Conservation (phyloP, 164 flowering plant genomes). For the Brasenia schreberi region DNA sequence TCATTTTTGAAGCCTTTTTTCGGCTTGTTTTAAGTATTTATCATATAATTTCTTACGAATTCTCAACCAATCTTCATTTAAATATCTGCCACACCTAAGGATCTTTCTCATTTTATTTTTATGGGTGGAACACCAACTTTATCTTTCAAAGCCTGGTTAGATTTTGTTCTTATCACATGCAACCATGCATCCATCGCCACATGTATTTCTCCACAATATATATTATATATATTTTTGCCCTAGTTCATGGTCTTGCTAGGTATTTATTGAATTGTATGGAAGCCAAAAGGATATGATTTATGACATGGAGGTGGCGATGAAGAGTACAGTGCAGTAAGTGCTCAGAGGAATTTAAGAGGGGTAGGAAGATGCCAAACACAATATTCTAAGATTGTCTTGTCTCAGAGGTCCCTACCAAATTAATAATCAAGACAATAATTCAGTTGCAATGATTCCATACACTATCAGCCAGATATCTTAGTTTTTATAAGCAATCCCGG, state of each 20-base stretch:
- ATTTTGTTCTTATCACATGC: too few species aligned
- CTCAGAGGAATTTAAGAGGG: conserved; percentile 8
- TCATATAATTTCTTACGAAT: too few species aligned
- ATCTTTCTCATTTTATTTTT: too few species aligned
- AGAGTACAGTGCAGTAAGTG: background rate
- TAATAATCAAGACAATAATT: background rate
- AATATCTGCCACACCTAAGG: too few species aligned
- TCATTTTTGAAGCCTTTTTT: too few species aligned
- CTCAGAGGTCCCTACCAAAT: background rate
- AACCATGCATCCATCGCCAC: too few species aligned
- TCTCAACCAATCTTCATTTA: too few species aligned
- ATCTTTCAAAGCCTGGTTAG: too few species aligned
- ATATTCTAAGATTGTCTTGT: conserved; percentile 17
- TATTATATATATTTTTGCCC: too few species aligned
- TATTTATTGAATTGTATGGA: background rate
- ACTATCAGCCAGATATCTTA: background rate
- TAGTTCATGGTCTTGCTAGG: background rate
- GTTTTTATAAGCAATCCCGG: background rate
- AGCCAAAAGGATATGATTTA: background rate
- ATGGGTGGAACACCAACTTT: too few species aligned
- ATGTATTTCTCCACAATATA: too few species aligned
- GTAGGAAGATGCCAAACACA: conserved; percentile 15
- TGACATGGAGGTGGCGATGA: background rate
- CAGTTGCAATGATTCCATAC: background rate
- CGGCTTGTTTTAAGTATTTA: too few species aligned